Conservation (phyloP, 2,329 filamentous ascomycete genomes). For the Epichloe gansuensis region DNA sequence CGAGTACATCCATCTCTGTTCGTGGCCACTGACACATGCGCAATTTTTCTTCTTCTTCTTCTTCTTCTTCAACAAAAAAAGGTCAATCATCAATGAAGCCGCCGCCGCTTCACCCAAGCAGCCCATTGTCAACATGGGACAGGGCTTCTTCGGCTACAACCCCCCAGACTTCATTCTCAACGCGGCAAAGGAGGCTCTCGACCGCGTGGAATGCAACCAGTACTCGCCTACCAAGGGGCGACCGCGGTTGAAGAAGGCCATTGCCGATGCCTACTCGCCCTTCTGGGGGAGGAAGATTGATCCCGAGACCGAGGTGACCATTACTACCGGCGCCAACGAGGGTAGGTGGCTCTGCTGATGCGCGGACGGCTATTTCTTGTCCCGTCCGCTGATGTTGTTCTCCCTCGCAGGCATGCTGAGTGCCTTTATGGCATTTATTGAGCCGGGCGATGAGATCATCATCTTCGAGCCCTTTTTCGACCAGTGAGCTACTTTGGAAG, state of each 20-base stretch:
- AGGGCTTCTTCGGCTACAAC: slow-evolving; percentile 81
- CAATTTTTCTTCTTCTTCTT: background rate
- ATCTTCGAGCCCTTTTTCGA: slow-evolving; percentile 98
- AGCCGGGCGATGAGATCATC: slow-evolving; percentile 90
- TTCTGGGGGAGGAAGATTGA: slow-evolving; percentile 70
- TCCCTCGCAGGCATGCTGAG: slow-evolving; percentile 58
- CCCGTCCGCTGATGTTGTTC: background rate
- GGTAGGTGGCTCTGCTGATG: slow-evolving; percentile 16
- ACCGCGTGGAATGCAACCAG: slow-evolving; percentile 93
- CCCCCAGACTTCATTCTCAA: slow-evolving; percentile 87
- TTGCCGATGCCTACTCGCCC: slow-evolving; percentile 84
- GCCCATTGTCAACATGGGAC: slow-evolving; percentile 53
- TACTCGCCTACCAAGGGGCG: slow-evolving; percentile 94
- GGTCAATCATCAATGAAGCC: slow-evolving; percentile 55
- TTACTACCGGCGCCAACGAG: slow-evolving; percentile 86
- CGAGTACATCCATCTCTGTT: background rate
- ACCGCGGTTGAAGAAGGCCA: slow-evolving; percentile 80
- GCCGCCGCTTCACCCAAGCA: slow-evolving; percentile 49
- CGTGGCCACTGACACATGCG: background rate
- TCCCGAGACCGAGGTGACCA: slow-evolving; percentile 83
- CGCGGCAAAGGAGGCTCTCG: slow-evolving; percentile 79
- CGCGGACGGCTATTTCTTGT: background rate
- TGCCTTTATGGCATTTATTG: slow-evolving; percentile 95
- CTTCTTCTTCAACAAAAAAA: slow-evolving; percentile 13
- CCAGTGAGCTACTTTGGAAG: slow-evolving; percentile 40